These are phyloP conservation scores for Lepiota subincarnata DNA, from an alignment of 768 basidiomycete genomes.

Conservation along the genomic window DNA sequence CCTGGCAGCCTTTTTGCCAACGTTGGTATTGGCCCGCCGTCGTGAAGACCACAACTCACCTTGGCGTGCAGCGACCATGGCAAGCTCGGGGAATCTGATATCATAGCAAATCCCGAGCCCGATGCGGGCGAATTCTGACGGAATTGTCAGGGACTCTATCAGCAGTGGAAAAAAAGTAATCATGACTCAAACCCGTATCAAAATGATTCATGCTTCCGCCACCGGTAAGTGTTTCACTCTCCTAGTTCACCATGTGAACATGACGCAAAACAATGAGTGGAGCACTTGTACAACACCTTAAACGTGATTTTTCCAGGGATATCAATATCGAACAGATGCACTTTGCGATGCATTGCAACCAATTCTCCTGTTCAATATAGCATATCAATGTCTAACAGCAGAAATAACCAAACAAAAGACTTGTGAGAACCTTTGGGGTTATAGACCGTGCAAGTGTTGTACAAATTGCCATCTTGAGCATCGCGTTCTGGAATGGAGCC, in stretches of 20 bases:
- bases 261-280: neutral
- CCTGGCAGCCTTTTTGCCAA: conserved; percentile 62
- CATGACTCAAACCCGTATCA: conserved; percentile 63
- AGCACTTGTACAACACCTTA: conserved; percentile 45
- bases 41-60: conserved; percentile 38
- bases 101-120: conserved; percentile 98
- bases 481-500: conserved; percentile 93
- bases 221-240: conserved; percentile 82
- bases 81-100: conserved; percentile 89
- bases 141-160: neutral
- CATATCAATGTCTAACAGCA: neutral
- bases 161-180: neutral
- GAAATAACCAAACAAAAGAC: conserved; percentile 11
- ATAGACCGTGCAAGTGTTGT: conserved; percentile 93
- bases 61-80: conserved; percentile 84
- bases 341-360: conserved; percentile 85
- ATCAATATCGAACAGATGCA: conserved; percentile 97
- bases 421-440: conserved; percentile 59
- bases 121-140: conserved; percentile 89
- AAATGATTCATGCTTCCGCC: conserved; percentile 75
- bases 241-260: conserved; percentile 38
- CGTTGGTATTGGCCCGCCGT: neutral
- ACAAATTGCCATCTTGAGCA: conserved; percentile 56
- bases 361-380: conserved; percentile 57
- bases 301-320: conserved; percentile 90